phyloP scores from a whole-genome alignment of 371 early-diverging fungal species.

The Rhizopus microsporus region DNA sequence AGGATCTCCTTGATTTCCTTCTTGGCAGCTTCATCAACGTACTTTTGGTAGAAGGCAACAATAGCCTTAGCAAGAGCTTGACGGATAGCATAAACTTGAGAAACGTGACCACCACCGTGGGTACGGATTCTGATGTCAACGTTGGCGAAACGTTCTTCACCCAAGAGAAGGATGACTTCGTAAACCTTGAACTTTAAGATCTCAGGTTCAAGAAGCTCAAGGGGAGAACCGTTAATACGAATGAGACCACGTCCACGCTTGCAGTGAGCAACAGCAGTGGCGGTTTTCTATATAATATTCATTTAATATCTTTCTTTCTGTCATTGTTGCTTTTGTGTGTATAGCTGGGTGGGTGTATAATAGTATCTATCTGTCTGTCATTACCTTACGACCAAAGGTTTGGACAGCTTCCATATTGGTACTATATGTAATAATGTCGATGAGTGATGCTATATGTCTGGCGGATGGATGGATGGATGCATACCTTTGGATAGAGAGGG shows the following conservation, averaged over 20 bases:
- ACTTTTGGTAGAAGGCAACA: slow-evolving; percentile 99
- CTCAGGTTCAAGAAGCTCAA: slow-evolving; percentile 95
- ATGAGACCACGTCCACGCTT: slow-evolving; percentile 95
- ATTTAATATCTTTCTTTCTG: slow-evolving; percentile 13
- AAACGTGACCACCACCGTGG: slow-evolving; percentile 96
- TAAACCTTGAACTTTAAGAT: slow-evolving; percentile 96
- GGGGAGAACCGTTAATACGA: slow-evolving; percentile 96
- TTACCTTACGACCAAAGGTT: slow-evolving; percentile 61
- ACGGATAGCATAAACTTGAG: slow-evolving; percentile 98
- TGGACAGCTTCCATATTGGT: slow-evolving; percentile 58
- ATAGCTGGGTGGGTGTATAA: no score
- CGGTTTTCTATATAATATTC: slow-evolving; percentile 84
- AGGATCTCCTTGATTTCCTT: slow-evolving; percentile 98
- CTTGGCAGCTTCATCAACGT: slow-evolving; percentile 98
- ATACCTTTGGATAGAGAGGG: slow-evolving; percentile 37
- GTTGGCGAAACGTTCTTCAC: slow-evolving; percentile 92
- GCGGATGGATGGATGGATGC: slow-evolving; percentile 24
- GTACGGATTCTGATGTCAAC: slow-evolving; percentile 97
- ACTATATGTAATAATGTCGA: slow-evolving; percentile 16
- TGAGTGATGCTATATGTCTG: slow-evolving; percentile 9
- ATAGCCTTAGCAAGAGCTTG: slow-evolving; percentile 99
- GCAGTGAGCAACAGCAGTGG: slow-evolving; percentile 99
- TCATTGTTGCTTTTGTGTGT: no score
- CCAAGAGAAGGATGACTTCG: slow-evolving; percentile 97
- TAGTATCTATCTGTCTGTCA: neutral